Evolutionary conservation across 176 grass and related monocot genomes (phyloP).

Genomic region (Oryza meridionalis): DNA sequence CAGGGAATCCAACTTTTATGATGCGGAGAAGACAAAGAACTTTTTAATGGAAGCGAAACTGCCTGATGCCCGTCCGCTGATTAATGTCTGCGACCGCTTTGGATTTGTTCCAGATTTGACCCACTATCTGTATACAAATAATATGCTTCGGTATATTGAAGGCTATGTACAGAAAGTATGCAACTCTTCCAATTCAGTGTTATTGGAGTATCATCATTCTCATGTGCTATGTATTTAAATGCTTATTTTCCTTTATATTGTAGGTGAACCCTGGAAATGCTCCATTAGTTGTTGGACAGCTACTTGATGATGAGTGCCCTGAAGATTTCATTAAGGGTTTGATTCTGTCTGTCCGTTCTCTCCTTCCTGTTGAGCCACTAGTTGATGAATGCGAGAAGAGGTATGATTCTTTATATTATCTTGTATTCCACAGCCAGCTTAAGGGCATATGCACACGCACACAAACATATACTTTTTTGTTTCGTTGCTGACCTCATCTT

Average conservation of each 20-base stretch:
- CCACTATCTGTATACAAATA: conserved; percentile 91
- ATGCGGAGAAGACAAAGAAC: conserved; percentile 97
- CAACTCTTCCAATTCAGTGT: conserved; percentile 3
- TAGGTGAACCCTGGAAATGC: conserved; percentile 97
- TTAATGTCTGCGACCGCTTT: conserved; percentile 98
- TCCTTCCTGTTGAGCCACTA: conserved; percentile 90
- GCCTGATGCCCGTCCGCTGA: conserved; percentile 88
- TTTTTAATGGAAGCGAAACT: conserved; percentile 98
- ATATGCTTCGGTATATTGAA: conserved; percentile 97
- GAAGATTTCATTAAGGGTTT: conserved; percentile 99
- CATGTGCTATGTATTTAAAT: conserved; percentile 20
- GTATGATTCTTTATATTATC: conserved; percentile 39
- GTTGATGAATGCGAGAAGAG: conserved; percentile 98
- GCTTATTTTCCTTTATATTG: conserved; percentile 22
- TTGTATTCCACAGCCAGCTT: not conserved
- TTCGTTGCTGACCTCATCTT: conserved; percentile 17
- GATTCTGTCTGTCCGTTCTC: conserved; percentile 91
- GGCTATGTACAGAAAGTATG: conserved; percentile 98
- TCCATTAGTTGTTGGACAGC: conserved; percentile 87
- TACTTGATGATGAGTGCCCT: conserved; percentile 92
- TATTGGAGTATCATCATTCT: conserved; percentile 13
- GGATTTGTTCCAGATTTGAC: conserved; percentile 96
- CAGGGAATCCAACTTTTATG: conserved; percentile 97
- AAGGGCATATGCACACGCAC: not conserved
- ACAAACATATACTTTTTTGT: not conserved